A percentile compares a stretch with the other conserved stretches of the same genome.
phyloP scores from a whole-genome alignment of 1,284 basidiomycete genomes.

The Tilletiaria anomala region DNA sequence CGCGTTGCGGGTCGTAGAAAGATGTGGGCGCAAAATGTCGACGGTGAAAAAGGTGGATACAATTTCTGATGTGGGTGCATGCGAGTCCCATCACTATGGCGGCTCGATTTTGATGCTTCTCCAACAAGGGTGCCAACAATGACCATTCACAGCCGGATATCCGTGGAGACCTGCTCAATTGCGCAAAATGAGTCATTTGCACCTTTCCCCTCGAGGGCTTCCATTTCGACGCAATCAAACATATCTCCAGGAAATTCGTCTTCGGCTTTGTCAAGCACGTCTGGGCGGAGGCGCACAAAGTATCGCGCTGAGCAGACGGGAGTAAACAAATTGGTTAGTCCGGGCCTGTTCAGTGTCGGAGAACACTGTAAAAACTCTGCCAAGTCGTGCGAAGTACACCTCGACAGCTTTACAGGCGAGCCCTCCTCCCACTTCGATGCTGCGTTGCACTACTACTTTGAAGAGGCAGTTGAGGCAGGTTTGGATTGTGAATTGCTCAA shows the following conservation, averaged over 20 bases:
- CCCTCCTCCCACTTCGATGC: conserved; percentile 45
- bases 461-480: conserved; percentile 45
- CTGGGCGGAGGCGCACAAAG: too few species aligned
- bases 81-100: too few species aligned
- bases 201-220: conserved; percentile 26
- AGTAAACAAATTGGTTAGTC: conserved; percentile 4
- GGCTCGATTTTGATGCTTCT: too few species aligned
- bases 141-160: conserved; percentile 77
- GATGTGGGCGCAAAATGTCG: conserved; percentile 41
- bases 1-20: conserved; percentile 45
- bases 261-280: conserved; percentile 47
- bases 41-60: conserved; percentile 40
- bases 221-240: conserved; percentile 38
- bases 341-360: conserved; percentile 25
- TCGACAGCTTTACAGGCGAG: conserved; percentile 38
- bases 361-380: conserved; percentile 24
- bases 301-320: too few species aligned
- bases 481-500: conserved; percentile 46
- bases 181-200: conserved; percentile 48
- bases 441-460: conserved; percentile 49
- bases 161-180: conserved; percentile 41
- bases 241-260: conserved; percentile 44
- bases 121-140: too few species aligned
- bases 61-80: conserved; percentile 30
- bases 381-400: conserved; percentile 24